A percentile compares a stretch with the other conserved stretches of the same genome.
Evolutionary conservation across 352 stramenopile species (phyloP).

Genomic region (Phytophthora sp.): DNA sequence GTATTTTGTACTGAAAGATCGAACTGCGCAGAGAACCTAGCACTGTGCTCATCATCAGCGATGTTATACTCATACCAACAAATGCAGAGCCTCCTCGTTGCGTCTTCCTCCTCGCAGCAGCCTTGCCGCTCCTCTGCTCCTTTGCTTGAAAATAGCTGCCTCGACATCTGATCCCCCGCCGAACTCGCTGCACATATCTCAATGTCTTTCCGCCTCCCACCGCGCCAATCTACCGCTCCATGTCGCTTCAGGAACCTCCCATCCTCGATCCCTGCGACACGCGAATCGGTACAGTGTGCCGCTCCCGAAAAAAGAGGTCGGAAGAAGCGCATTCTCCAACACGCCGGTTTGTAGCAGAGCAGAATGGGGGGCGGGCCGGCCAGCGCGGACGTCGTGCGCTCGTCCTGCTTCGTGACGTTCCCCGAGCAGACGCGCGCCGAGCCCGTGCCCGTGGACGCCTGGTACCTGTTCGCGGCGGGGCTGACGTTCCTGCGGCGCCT

Average conservation of each 20-base stretch:
- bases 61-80: no score
- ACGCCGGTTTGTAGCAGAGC: neutral
- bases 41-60: no score
- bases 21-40: no score
- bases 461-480: conserved; percentile 79
- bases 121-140: no score
- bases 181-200: conserved; percentile 2
- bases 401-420: conserved; percentile 86
- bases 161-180: no score
- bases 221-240: neutral
- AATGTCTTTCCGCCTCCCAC: neutral
- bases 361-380: conserved; percentile 75
- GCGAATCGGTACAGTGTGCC: conserved; percentile 11
- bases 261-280: conserved; percentile 18
- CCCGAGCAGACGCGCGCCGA: conserved; percentile 69
- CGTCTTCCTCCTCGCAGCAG: no score
- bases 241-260: conserved; percentile 4
- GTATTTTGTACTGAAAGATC: no score
- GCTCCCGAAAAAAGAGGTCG: conserved; percentile 8
- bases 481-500: conserved; percentile 74
- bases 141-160: no score
- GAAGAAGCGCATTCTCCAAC: conserved; percentile 29
- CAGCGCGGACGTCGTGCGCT: conserved; percentile 76
- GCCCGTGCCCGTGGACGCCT: conserved; percentile 82
- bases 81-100: no score